These are phyloP conservation scores for Colletotrichum tropicicola DNA, from an alignment of 2,329 filamentous ascomycete genomes.

Conservation along the genomic window DNA sequence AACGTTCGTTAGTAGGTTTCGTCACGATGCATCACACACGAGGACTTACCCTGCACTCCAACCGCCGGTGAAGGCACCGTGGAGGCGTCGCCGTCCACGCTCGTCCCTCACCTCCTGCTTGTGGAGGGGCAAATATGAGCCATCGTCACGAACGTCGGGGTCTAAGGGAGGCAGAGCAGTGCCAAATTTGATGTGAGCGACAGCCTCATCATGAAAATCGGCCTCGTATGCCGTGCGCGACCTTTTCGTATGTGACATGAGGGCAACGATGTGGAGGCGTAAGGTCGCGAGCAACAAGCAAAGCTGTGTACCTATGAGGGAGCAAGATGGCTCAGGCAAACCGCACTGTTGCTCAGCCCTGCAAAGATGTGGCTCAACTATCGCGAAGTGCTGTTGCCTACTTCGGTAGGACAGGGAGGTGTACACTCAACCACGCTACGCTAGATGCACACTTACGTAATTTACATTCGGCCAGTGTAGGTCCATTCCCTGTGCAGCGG, in stretches of 20 bases:
- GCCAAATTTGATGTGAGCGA: slow-evolving; percentile 82
- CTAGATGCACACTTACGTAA: too few relatives aligned
- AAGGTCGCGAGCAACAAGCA: too few relatives aligned
- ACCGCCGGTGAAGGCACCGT: slow-evolving; percentile 96
- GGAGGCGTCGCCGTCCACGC: slow-evolving; percentile 85
- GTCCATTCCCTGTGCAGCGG: too few relatives aligned
- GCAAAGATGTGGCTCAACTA: too few relatives aligned
- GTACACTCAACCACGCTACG: too few relatives aligned
- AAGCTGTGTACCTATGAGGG: too few relatives aligned
- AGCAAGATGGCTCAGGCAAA: too few relatives aligned
- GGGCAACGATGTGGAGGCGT: background rate
- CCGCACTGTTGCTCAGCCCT: too few relatives aligned
- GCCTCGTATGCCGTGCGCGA: slow-evolving; percentile 81
- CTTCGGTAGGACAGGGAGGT: too few relatives aligned
- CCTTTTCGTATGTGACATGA: slow-evolving; percentile 65
- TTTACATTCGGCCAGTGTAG: too few relatives aligned
- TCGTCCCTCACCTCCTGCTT: slow-evolving; percentile 98
- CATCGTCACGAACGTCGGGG: slow-evolving; percentile 83
- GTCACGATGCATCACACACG: slow-evolving; percentile 37
- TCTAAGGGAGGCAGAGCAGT: slow-evolving; percentile 85
- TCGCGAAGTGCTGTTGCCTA: too few relatives aligned
- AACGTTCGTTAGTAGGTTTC: slow-evolving; percentile 41
- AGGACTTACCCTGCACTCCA: slow-evolving; percentile 88
- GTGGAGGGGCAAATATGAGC: slow-evolving; percentile 94
- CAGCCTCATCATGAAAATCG: slow-evolving; percentile 71